phyloP scores from a whole-genome alignment of 495 filamentous ascomycete genomes.

The Ascodesmis nigricans region DNA sequence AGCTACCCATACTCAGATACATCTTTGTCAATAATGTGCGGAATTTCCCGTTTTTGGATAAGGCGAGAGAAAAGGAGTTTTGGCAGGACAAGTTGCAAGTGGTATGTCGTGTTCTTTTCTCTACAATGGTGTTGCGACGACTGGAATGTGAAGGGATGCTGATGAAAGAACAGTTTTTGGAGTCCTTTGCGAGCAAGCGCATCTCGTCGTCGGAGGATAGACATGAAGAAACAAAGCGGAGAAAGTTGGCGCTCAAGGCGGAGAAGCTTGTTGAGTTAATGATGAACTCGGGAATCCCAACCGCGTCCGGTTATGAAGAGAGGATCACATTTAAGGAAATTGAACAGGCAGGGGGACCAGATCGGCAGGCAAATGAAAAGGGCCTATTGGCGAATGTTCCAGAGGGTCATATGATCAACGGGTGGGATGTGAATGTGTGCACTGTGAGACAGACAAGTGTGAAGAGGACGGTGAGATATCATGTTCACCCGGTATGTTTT shows the following conservation, averaged over 20 bases:
- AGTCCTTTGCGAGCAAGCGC: constrained; percentile 93
- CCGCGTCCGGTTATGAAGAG: constrained; percentile 91
- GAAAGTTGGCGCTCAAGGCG: constrained; percentile 77
- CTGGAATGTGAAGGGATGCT: neutral
- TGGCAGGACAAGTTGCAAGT: constrained; percentile 97
- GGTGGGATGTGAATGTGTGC: constrained; percentile 93
- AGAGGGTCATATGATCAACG: constrained; percentile 75
- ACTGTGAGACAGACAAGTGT: constrained; percentile 59
- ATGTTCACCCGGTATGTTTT: constrained; percentile 73
- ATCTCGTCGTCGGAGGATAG: constrained; percentile 93
- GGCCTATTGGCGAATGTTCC: constrained; percentile 68
- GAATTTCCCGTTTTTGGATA: constrained; percentile 91
- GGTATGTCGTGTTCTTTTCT: constrained; percentile 34
- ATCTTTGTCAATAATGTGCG: constrained; percentile 97
- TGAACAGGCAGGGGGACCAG: constrained; percentile 49
- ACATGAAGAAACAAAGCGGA: constrained; percentile 82
- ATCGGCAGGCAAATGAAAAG: constrained; percentile 73
- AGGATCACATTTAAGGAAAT: constrained; percentile 88
- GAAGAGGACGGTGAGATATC: constrained; percentile 72
- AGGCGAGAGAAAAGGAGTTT: constrained; percentile 93
- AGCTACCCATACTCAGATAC: constrained; percentile 80
- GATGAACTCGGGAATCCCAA: constrained; percentile 96
- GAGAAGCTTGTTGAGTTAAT: constrained; percentile 92
- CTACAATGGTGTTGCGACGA: too few species aligned
- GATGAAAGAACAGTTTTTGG: constrained; percentile 52